phyloP scores from a whole-genome alignment of 2,329 filamentous ascomycete genomes.

The Penicillium frequentans region DNA sequence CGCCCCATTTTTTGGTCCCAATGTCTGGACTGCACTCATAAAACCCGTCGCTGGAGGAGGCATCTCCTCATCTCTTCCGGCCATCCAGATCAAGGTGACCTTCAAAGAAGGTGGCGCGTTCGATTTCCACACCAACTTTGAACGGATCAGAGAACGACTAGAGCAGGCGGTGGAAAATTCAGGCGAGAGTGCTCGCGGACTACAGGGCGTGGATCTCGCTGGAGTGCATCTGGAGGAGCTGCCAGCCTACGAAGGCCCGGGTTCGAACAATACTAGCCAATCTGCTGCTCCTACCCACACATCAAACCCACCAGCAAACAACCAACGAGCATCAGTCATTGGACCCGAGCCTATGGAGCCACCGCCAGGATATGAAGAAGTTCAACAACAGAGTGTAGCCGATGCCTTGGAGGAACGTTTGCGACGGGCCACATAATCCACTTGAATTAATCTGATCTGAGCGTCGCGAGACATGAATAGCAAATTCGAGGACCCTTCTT shows the following conservation, averaged over 20 bases:
- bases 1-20: conserved; percentile 89
- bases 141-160: conserved; percentile 79
- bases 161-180: conserved; percentile 70
- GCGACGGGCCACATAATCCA: conserved; percentile 22
- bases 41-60: conserved; percentile 81
- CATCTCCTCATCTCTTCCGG: conserved; percentile 70
- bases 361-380: conserved; percentile 88
- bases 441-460: background rate
- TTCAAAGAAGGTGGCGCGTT: conserved; percentile 96
- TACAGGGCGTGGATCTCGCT: conserved; percentile 56
- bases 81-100: conserved; percentile 77
- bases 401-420: conserved; percentile 67
- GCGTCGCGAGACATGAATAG: background rate
- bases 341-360: conserved; percentile 63
- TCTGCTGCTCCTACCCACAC: conserved; percentile 5
- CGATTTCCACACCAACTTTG: conserved; percentile 81
- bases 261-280: conserved; percentile 29
- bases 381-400: conserved; percentile 76
- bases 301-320: conserved; percentile 12
- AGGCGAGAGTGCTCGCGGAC: conserved; percentile 40
- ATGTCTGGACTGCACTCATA: conserved; percentile 80
- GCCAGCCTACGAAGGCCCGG: conserved; percentile 75
- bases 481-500: background rate
- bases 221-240: conserved; percentile 80
- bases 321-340: conserved; percentile 23